Conservation (phyloP, 768 basidiomycete species). For the Hortiboletus flavorubellus region DNA sequence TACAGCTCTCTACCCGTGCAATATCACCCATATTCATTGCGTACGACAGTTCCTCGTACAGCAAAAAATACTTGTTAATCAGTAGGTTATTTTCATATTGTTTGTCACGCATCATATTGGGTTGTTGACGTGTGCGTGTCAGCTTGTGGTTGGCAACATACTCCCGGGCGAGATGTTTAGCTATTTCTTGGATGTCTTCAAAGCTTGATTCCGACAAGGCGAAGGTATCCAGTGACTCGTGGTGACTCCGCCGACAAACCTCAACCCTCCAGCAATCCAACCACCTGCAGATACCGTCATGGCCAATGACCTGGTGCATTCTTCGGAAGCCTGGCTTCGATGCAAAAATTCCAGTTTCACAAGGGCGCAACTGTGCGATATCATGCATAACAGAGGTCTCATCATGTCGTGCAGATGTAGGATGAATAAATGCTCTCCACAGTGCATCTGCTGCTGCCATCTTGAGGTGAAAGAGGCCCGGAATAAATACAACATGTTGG, state of each 20-base stretch:
- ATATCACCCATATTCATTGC: slow-evolving; percentile 35
- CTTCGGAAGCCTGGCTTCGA: slow-evolving; percentile 33
- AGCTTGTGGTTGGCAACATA: too few relatives aligned
- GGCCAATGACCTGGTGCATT: slow-evolving; percentile 36
- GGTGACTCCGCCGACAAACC: too few relatives aligned
- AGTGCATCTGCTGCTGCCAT: slow-evolving; percentile 30
- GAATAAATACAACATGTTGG: slow-evolving; percentile 33
- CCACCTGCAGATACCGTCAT: slow-evolving; percentile 24
- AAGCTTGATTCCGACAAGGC: slow-evolving; percentile 14
- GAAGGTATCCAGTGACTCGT: too few relatives aligned
- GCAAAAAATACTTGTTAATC: slow-evolving; percentile 33
- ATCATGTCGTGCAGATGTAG: background rate
- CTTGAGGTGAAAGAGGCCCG: slow-evolving; percentile 35
- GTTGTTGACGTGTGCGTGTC: too few relatives aligned
- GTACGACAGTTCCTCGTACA: slow-evolving; percentile 40
- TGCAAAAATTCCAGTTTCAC: slow-evolving; percentile 31
- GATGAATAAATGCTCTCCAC: slow-evolving; percentile 14
- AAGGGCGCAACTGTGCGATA: slow-evolving; percentile 24
- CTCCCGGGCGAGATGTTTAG: too few relatives aligned
- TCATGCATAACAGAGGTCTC: slow-evolving; percentile 18
- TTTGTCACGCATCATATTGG: too few relatives aligned
- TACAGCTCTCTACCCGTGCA: slow-evolving; percentile 25
- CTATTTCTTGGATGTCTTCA: slow-evolving; percentile 25
- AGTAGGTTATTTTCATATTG: too few relatives aligned
- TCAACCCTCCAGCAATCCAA: slow-evolving; percentile 34